Conservation (phyloP, 2,329 filamentous ascomycete genomes). For the Curvularia lunata region DNA sequence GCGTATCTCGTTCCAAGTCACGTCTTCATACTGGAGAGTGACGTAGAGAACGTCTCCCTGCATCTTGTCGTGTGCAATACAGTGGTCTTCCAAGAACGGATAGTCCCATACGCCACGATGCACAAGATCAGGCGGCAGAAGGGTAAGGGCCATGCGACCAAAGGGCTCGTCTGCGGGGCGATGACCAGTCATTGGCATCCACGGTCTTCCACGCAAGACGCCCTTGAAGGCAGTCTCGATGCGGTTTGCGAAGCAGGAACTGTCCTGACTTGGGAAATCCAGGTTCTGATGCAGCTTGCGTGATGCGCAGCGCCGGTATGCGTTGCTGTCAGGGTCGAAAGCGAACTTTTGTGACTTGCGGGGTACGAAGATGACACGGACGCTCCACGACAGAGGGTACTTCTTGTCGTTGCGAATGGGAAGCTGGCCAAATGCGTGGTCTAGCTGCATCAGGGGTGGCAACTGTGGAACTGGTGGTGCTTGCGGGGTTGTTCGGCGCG, state of each 20-base stretch:
- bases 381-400: slow-evolving; percentile 46
- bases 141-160: slow-evolving; percentile 48
- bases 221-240: slow-evolving; percentile 48
- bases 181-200: slow-evolving; percentile 51
- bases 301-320: slow-evolving; percentile 47
- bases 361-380: slow-evolving; percentile 48
- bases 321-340: slow-evolving; percentile 49
- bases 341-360: slow-evolving; percentile 47
- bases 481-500: slow-evolving; percentile 29
- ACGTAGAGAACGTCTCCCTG: slow-evolving; percentile 52
- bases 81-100: slow-evolving; percentile 50
- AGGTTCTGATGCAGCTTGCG: slow-evolving; percentile 50
- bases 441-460: slow-evolving; percentile 38
- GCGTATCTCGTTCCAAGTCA: slow-evolving; percentile 50
- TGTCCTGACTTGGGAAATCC: slow-evolving; percentile 47
- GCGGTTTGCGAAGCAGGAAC: slow-evolving; percentile 44
- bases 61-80: slow-evolving; percentile 52
- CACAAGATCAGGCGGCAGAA: slow-evolving; percentile 43
- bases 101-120: slow-evolving; percentile 50
- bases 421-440: slow-evolving; percentile 40
- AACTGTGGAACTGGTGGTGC: slow-evolving; percentile 38
- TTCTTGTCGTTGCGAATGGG: slow-evolving; percentile 50
- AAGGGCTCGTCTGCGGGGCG: slow-evolving; percentile 49
- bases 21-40: slow-evolving; percentile 49
- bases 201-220: slow-evolving; percentile 47